Evolutionary conservation across 768 basidiomycete genomes (phyloP), one percentile per base, ranked within the genome.

Genomic region (Auricularia cornea): DNA sequence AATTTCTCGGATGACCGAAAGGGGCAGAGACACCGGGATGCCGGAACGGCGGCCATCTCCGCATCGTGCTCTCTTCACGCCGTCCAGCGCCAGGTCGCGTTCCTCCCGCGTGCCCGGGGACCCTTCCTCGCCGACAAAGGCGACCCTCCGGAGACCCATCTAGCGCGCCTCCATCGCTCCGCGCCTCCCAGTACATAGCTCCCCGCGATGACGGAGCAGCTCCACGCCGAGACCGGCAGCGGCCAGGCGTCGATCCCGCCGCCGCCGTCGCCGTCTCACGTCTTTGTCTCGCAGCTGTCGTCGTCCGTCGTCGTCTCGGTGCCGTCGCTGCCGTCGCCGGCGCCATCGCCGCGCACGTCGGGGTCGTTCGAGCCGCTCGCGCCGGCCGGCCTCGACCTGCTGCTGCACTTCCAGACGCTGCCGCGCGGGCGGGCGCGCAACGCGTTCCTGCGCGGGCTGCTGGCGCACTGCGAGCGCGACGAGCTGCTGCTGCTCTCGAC

Each of bases 401-500:
- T 38, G 79, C 79, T 29, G 70, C 74, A 16, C 68, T 63, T 62
- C 59, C 72, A 60, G 65, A 66, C 20, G 65, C 76, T 32, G 73
- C 76, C 3, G 76, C 78, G 23, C 74, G 80, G 2, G 64, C 73
- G 44, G 5, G 70, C 76, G 12, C 80, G 86, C n/a, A 78, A 79
- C 66, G 79, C 80, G 65, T 82, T 82, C 64, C 80, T 88, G 29
- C 66, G 77, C 1, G 74, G 80, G 6, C 70, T 88, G 60, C 75
- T 88, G 10, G 70, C 73, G 60, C 79, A 81, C 41, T 85, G 85
- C 71, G 82, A 81, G 0, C 82, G 81, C 5, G 74, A 80, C 0
- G 88, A 90, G 67, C 79, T 89, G n/a, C 74, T 83, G 8, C 88
- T 83, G 75, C 78, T 90, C 66, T 87, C 86, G 0, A 79, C 82